Percentiles rank a stretch among this genome's conserved stretches.
phyloP scores from a whole-genome alignment of 2,329 filamentous ascomycete species.

The Trichoderma polysporum region DNA sequence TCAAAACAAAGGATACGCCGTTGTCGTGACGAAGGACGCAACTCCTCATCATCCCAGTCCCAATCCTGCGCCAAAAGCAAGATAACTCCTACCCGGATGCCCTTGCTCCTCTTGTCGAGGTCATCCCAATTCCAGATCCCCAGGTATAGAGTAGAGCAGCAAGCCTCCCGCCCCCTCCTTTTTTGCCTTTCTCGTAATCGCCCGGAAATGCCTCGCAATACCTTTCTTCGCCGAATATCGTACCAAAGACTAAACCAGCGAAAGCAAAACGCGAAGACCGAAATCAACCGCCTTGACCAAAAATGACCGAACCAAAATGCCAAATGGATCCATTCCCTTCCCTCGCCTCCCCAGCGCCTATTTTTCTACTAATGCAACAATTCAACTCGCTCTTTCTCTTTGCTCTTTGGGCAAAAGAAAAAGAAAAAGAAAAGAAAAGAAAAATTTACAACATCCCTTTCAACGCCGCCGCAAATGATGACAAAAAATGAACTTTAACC shows the following conservation, averaged over 20 bases:
- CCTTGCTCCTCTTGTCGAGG: constrained; percentile 20
- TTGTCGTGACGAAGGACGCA: constrained; percentile 23
- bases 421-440: neutral
- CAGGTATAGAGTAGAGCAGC: constrained; percentile 26
- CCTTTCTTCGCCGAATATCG: constrained; percentile 21
- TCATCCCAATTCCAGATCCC: constrained; percentile 24
- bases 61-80: constrained; percentile 24
- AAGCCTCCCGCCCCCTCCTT: neutral
- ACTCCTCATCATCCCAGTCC: constrained; percentile 22
- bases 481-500: constrained; percentile 54
- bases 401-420: neutral
- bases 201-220: constrained; percentile 25
- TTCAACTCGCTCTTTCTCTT: neutral
- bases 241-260: constrained; percentile 16
- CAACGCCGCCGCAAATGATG: constrained; percentile 9
- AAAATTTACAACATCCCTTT: neutral
- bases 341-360: constrained; percentile 30
- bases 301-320: constrained; percentile 26
- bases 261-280: constrained; percentile 24
- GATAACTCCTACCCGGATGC: constrained; percentile 24
- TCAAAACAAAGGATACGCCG: constrained; percentile 23
- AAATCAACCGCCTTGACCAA: constrained; percentile 24
- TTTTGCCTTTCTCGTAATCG: constrained; percentile 25
- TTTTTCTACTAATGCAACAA: constrained; percentile 28
- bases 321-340: constrained; percentile 26